phyloP scores from a whole-genome alignment of 2,329 filamentous ascomycete genomes.

The Alternaria rosae region DNA sequence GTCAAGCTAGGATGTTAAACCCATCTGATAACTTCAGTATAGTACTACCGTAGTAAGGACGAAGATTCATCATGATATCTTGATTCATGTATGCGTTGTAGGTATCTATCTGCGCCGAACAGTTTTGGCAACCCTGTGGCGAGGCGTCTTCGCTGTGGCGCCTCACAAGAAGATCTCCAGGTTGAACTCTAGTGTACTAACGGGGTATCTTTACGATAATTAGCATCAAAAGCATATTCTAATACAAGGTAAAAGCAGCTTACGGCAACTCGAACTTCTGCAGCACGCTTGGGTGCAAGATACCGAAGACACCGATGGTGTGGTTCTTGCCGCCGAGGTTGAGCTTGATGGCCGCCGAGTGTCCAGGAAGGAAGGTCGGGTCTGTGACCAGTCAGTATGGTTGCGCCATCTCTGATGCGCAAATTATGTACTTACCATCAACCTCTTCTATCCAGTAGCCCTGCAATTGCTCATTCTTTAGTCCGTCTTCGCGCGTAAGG shows the following conservation, averaged over 20 bases:
- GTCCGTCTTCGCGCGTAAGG: conserved; percentile 73
- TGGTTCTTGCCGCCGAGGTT: conserved; percentile 75
- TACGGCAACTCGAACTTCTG: conserved; percentile 91
- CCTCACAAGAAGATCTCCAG: conserved; percentile 84
- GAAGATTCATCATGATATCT: background rate
- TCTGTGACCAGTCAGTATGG: conserved; percentile 56
- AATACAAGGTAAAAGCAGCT: conserved; percentile 32
- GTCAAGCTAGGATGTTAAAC: too few relatives aligned
- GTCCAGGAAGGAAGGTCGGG: conserved; percentile 88
- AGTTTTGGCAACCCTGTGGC: background rate
- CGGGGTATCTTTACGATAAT: conserved; percentile 71
- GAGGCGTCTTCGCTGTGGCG: background rate
- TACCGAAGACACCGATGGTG: conserved; percentile 88
- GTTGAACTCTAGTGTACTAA: conserved; percentile 93
- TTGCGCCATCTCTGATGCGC: background rate
- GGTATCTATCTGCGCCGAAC: background rate
- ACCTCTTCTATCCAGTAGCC: conserved; percentile 96
- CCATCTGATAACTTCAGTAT: background rate
- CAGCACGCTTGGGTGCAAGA: conserved; percentile 89
- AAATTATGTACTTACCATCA: conserved; percentile 63
- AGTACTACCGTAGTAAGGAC: background rate
- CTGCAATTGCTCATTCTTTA: conserved; percentile 64
- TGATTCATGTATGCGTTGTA: background rate
- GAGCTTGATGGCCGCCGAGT: conserved; percentile 84
- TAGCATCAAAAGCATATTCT: conserved; percentile 20